Base-by-base conservation (phyloP, 345 rosid species). In the Barbarea vulgaris region DNA sequence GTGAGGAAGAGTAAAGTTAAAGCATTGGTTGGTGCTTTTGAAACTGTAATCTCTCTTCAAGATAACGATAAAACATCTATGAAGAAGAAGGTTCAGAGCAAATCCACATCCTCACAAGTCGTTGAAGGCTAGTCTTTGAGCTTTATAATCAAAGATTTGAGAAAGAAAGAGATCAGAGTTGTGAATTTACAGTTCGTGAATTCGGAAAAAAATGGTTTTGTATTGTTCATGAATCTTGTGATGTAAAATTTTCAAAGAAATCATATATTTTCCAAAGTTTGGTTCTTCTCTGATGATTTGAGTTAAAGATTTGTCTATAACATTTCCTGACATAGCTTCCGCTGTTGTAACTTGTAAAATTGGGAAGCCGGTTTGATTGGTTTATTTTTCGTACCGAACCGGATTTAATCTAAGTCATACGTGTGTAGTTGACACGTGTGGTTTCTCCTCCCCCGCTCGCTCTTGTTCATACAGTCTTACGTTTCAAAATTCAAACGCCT, bases 1-100 rank as follows among this genome's bases (percentile, higher is more conserved):
- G 90, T 87, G 55, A 85, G 89, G 84, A 92, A 89, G 81, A 90
- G 99, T 80, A 95, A 92, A 64, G 99, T 95, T 30, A 90, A 92
- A 81, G 99, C 99, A 73, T 81, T 95, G 86, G 99, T 92, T 33
- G 93, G 99, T 42, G 99, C 98, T 50, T 95, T 95, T 76, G 99
- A 95, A 85, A 83, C 97, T 2, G 97, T 95, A 25, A 95, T 95
- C 82, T 92, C 96, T 65, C 90, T 92, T 64, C 96, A 89, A 78
- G 99, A 88, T 56, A 50, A 58, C 51, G 25, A 33, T 10, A 85
- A 85, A 67, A 80, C 91, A 67, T 56, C 82, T 44, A 66, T 63
- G 46, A 77, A 55, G 71, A 77, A 77, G 76, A 70, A 54, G 66
- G 8, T 37, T 34, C 61, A 77, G 67, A 64, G 28, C 6, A 48